These are phyloP conservation scores for Plasmopara halstedii DNA, from an alignment of 352 stramenopile genomes.

Conservation along the genomic window DNA sequence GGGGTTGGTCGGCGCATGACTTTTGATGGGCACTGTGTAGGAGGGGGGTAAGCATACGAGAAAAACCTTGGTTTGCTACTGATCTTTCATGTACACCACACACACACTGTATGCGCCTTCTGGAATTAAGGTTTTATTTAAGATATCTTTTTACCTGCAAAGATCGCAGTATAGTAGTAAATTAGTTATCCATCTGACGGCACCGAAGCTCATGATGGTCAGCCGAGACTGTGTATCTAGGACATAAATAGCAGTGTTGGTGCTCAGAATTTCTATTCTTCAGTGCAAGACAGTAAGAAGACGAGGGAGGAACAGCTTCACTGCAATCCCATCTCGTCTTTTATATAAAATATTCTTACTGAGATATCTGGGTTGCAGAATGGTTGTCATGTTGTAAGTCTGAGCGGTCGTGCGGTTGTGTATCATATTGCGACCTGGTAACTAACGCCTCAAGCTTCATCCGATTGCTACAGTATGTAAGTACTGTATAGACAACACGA, in stretches of 20 bases:
- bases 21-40: conserved; percentile 18
- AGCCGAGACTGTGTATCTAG: no score
- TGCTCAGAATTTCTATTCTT: neutral
- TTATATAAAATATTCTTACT: conserved; percentile 24
- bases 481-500: neutral
- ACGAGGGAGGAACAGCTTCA: neutral
- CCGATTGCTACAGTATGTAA: neutral
- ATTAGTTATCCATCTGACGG: conserved; percentile 2
- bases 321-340: conserved; percentile 3
- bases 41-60: neutral
- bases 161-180: conserved; percentile 19
- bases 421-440: conserved; percentile 2
- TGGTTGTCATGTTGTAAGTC: conserved; percentile 35
- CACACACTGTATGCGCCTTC: conserved; percentile 4
- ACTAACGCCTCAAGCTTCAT: neutral
- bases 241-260: neutral
- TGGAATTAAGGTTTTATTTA: conserved; percentile 14
- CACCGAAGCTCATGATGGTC: no score
- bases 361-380: conserved; percentile 11
- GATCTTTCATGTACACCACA: conserved; percentile 15
- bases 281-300: neutral
- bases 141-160: conserved; percentile 15
- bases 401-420: conserved; percentile 26
- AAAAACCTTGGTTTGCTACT: neutral
- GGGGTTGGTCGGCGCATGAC: conserved; percentile 1